Percentiles rank a stretch among this genome's conserved stretches.
Evolutionary conservation across 192 early-diverging fungal species (phyloP).

Genomic region (Coemansia sp.): DNA sequence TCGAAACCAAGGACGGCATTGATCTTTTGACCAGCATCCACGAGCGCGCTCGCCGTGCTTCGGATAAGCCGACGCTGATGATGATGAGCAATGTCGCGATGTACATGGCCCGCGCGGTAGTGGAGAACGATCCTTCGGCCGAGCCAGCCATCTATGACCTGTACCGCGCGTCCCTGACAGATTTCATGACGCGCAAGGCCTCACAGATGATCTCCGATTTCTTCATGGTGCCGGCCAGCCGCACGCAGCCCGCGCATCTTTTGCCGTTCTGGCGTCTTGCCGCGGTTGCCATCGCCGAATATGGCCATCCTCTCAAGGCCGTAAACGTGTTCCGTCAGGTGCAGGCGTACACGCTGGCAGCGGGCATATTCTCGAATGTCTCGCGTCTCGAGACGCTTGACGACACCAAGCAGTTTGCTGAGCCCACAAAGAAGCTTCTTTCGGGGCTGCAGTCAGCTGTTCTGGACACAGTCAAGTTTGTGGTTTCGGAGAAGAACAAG

Average conservation of each 20-base stretch:
- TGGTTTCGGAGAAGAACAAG: slow-evolving; percentile 30
- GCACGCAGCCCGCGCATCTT: slow-evolving; percentile 33
- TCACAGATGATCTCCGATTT: slow-evolving; percentile 69
- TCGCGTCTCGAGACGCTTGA: slow-evolving; percentile 13
- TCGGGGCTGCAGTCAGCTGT: slow-evolving; percentile 22
- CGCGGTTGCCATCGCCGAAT: slow-evolving; percentile 55
- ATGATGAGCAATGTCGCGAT: slow-evolving; percentile 62
- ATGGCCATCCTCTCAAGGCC: slow-evolving; percentile 54
- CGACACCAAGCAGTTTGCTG: slow-evolving; percentile 2
- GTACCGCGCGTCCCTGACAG: slow-evolving; percentile 62
- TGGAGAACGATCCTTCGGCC: slow-evolving; percentile 41
- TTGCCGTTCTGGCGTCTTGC: slow-evolving; percentile 68
- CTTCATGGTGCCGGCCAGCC: slow-evolving; percentile 48
- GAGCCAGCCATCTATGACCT: slow-evolving; percentile 45
- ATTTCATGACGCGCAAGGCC: slow-evolving; percentile 77
- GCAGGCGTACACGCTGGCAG: slow-evolving; percentile 58
- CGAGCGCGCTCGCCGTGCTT: slow-evolving; percentile 69
- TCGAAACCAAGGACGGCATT: slow-evolving; percentile 60
- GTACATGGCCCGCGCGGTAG: slow-evolving; percentile 60
- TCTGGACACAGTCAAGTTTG: slow-evolving; percentile 22
- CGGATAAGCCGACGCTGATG: slow-evolving; percentile 55
- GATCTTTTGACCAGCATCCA: slow-evolving; percentile 69
- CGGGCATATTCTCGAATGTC: slow-evolving; percentile 2
- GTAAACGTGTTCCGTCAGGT: slow-evolving; percentile 69
- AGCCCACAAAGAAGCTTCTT: slow-evolving; percentile 3